Conservation (phyloP, 148 eudicot genomes). For the Rheum nobile region DNA sequence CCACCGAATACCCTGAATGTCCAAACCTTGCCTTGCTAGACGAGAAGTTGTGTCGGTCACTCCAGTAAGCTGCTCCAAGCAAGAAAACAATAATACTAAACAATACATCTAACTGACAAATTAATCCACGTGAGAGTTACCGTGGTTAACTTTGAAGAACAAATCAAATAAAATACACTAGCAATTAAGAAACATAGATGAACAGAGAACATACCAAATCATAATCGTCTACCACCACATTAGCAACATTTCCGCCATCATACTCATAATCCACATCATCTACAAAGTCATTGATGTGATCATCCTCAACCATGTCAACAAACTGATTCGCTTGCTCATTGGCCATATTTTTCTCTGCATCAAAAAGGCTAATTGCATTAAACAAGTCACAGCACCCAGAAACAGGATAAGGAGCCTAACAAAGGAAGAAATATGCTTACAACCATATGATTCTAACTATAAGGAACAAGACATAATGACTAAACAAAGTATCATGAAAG, state of each 20-base stretch:
- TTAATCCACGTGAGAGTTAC: neutral
- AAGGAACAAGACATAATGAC: neutral
- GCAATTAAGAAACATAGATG: neutral
- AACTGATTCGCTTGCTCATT: slow-evolving; percentile 23
- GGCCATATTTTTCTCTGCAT: slow-evolving; percentile 29
- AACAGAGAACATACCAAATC: slow-evolving; percentile 44
- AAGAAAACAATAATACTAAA: neutral
- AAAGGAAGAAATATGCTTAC: neutral
- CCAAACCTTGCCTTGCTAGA: slow-evolving; percentile 79
- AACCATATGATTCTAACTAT: neutral
- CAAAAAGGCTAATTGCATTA: slow-evolving; percentile 1
- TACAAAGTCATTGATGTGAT: slow-evolving; percentile 38
- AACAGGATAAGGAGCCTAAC: neutral
- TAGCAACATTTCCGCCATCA: slow-evolving; percentile 30
- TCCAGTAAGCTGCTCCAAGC: slow-evolving; percentile 42
- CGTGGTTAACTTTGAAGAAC: neutral
- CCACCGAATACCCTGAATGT: slow-evolving; percentile 93
- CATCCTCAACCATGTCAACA: slow-evolving; percentile 47
- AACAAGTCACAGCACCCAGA: neutral
- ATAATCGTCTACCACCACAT: slow-evolving; percentile 48
- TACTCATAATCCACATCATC: slow-evolving; percentile 37
- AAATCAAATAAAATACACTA: neutral
- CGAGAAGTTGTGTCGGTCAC: slow-evolving; percentile 82
- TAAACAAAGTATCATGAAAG: neutral
- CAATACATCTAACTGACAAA: neutral